Evolutionary conservation across 257 asterid species (phyloP), one percentile per base, ranked within the genome.

Genomic region (Solanum sparsipilum): DNA sequence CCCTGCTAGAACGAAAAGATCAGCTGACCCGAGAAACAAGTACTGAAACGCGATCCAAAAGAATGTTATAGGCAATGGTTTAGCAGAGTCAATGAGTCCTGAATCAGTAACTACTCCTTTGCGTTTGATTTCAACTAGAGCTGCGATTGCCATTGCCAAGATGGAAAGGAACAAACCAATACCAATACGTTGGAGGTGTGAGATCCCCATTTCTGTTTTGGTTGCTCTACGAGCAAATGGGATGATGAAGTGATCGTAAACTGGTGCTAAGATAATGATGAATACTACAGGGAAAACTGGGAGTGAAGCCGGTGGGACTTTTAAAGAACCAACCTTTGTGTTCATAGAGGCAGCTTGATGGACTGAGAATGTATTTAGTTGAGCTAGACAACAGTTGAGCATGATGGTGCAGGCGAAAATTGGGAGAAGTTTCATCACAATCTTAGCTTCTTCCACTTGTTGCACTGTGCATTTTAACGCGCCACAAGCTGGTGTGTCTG

Each of bases 281-380:
- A 96, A 96, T 44, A 93, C 85, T 9, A 97, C 98, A 0, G 98
- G 99, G 92, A 97, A 97, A 20, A 97, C 6, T 0, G 99, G 99
- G 21, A 97, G 98, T 2, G 99, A 97, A 13, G 98, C 98, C 4
- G 99, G 99, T 0, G 98, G 99, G 90, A 97, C 93, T 34, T 89
- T 93, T 32, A 95, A 68, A 25, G 94, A 79, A 11, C 98, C 97
- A n/a, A 97, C 91, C 18, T 91, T 90, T 12, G 97, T 95, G 93
- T 97, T 71, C 99, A 97, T 97, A 29, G 98, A 93, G 67, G 99
- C 98, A 5, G 99, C 98, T 92, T 96, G 99, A 52, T 95, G 97
- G 88, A 96, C 98, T 1, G 99, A 97, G 90, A 94, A 97, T 7
- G 99, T 97, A 74, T 98, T 92, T 74, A 97, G 98, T 73, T 97